phyloP scores from a whole-genome alignment of 371 early-diverging fungal species.

The Rhizopus stolonifer region DNA sequence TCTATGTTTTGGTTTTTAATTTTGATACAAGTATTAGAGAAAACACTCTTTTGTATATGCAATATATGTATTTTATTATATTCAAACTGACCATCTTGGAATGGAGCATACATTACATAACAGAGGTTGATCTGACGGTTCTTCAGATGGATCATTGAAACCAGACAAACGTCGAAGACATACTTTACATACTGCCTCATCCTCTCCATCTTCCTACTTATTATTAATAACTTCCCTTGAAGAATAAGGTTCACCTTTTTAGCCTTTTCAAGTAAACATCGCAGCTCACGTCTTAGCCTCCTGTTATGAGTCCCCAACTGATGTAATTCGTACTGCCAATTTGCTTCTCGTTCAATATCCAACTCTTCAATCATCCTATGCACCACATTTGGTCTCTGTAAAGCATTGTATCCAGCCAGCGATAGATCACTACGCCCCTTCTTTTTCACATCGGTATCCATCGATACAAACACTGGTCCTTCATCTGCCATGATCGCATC shows the following conservation, averaged over 20 bases:
- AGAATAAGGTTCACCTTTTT: conserved; percentile 11
- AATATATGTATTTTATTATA: too few species aligned
- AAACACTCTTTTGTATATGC: too few species aligned
- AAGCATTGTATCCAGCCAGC: conserved; percentile 4
- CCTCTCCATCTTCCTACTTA: conserved; percentile 20
- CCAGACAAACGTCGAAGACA: conserved; percentile 29
- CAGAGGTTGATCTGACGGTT: conserved; percentile 16
- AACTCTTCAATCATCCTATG: conserved; percentile 43
- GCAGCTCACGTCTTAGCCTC: conserved; percentile 34
- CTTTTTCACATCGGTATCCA: conserved; percentile 31
- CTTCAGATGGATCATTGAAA: conserved; percentile 12
- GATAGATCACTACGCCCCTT: conserved; percentile 23
- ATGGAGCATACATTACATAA: conserved; percentile 22
- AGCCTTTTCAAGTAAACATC: conserved; percentile 16
- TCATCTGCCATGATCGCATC: conserved; percentile 15
- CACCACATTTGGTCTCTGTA: conserved; percentile 3
- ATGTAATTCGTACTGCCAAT: conserved; percentile 55
- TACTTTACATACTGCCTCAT: conserved; percentile 7
- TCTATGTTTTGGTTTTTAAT: too few species aligned
- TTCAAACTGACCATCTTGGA: conserved; percentile 9
- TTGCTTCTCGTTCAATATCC: conserved; percentile 27
- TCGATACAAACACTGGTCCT: conserved; percentile 23
- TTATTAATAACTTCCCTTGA: too few species aligned
- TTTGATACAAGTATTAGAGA: too few species aligned
- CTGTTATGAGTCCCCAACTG: conserved; percentile 47